phyloP scores from a whole-genome alignment of 1,139 yeast species.

The Candida buenavistaensis region DNA sequence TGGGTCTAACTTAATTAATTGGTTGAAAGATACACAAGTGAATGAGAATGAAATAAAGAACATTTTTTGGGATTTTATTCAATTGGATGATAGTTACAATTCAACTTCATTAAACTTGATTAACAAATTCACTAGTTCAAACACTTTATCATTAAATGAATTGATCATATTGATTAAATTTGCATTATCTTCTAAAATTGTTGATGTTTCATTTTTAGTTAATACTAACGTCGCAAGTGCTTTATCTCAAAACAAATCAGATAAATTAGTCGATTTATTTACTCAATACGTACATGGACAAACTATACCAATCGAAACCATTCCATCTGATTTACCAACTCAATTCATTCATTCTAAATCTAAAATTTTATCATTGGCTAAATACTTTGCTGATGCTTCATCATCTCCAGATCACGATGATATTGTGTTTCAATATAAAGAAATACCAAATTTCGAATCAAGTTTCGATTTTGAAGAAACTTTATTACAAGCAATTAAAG shows the following conservation, averaged over 20 bases:
- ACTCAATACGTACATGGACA: slow-evolving; percentile 39
- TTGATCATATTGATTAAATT: slow-evolving; percentile 36
- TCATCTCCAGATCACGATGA: slow-evolving; percentile 15
- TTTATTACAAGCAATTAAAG: slow-evolving; percentile 45
- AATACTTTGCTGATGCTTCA: slow-evolving; percentile 28
- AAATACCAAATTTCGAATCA: slow-evolving; percentile 37
- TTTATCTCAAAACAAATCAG: slow-evolving; percentile 20
- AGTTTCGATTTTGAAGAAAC: slow-evolving; percentile 41
- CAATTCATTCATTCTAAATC: slow-evolving; percentile 36
- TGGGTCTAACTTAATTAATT: slow-evolving; percentile 36
- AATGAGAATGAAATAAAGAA: slow-evolving; percentile 27
- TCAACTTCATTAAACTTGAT: slow-evolving; percentile 36
- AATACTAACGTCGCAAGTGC: slow-evolving; percentile 41
- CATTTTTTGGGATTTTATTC: slow-evolving; percentile 42
- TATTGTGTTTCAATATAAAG: slow-evolving; percentile 33
- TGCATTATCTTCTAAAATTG: slow-evolving; percentile 41
- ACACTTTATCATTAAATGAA: slow-evolving; percentile 22
- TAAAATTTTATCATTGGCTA: slow-evolving; percentile 44
- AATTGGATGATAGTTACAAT: slow-evolving; percentile 33
- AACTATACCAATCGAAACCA: slow-evolving; percentile 16
- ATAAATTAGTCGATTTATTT: slow-evolving; percentile 31
- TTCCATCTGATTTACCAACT: slow-evolving; percentile 17
- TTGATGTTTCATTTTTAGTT: slow-evolving; percentile 46
- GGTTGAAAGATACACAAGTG: slow-evolving; percentile 37
- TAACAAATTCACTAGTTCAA: slow-evolving; percentile 31